Percentiles rank a stretch among this genome's conserved stretches.
phyloP scores from a whole-genome alignment of 805 yeast genomes.

The Metschnikowia dekortorum region DNA sequence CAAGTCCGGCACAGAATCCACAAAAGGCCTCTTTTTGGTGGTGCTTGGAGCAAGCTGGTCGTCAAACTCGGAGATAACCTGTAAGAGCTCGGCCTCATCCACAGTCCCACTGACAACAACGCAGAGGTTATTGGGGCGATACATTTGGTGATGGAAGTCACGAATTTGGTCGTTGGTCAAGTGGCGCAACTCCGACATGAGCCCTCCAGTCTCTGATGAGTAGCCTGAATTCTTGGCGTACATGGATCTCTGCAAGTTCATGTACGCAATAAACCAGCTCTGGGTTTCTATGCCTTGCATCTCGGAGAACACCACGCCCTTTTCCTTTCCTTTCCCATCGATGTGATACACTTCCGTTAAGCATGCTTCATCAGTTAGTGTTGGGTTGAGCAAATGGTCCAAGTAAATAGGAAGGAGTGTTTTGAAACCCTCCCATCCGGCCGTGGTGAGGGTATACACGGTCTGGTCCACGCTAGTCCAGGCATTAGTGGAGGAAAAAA shows the following conservation, averaged over 20 bases:
- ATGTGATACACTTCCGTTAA: slow-evolving; percentile 92
- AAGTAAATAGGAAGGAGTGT: slow-evolving; percentile 80
- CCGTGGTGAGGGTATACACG: slow-evolving; percentile 83
- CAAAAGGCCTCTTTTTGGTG: slow-evolving; percentile 61
- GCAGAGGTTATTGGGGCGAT: slow-evolving; percentile 80
- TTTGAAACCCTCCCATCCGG: slow-evolving; percentile 95
- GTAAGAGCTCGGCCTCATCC: slow-evolving; percentile 67
- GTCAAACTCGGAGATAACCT: slow-evolving; percentile 60
- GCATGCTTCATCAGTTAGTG: slow-evolving; percentile 85
- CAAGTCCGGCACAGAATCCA: slow-evolving; percentile 55
- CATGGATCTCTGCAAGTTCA: slow-evolving; percentile 56
- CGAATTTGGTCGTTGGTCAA: slow-evolving; percentile 72
- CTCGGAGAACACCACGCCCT: slow-evolving; percentile 95
- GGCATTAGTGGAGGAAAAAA: slow-evolving; percentile 87
- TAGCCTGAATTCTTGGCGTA: slow-evolving; percentile 68
- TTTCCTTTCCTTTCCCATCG: slow-evolving; percentile 85
- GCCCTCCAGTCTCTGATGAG: slow-evolving; percentile 91
- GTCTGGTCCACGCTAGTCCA: slow-evolving; percentile 98
- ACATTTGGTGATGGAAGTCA: slow-evolving; percentile 64
- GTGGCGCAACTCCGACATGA: slow-evolving; percentile 68
- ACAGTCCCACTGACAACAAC: slow-evolving; percentile 82
- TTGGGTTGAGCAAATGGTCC: slow-evolving; percentile 82
- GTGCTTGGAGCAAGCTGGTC: slow-evolving; percentile 44
- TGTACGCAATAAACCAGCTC: slow-evolving; percentile 60
- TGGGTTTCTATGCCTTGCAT: slow-evolving; percentile 92